phyloP scores from a whole-genome alignment of 148 eudicot genomes.

The Vaccinium darrowii region DNA sequence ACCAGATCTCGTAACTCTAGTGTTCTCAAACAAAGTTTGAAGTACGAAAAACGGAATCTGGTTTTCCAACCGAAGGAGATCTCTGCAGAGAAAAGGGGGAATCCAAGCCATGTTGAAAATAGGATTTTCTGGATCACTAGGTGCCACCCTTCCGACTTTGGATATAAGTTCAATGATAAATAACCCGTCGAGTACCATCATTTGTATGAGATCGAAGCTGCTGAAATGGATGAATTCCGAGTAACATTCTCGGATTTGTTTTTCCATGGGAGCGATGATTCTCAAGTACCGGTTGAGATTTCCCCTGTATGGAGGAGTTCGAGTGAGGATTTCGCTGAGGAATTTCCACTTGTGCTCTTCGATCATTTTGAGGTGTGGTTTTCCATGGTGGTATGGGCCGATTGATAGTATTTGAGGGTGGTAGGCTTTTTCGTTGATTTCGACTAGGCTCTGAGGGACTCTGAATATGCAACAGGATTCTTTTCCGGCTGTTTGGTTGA shows the following conservation, averaged over 20 bases:
- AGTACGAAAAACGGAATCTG: background rate
- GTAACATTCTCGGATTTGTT: background rate
- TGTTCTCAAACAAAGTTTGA: background rate
- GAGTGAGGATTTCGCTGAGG: background rate
- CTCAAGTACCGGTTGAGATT: background rate
- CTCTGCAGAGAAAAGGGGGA: background rate
- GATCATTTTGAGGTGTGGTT: background rate
- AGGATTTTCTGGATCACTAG: background rate
- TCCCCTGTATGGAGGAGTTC: background rate
- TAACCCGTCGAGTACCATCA: slow-evolving; percentile 6
- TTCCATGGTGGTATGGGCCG: background rate
- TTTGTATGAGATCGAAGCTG: background rate
- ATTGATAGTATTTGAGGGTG: background rate
- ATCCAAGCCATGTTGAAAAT: background rate
- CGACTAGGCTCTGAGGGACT: background rate
- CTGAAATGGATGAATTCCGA: background rate
- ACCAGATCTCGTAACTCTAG: background rate
- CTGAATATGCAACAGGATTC: no score
- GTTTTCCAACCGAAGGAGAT: background rate
- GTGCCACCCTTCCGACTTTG: background rate
- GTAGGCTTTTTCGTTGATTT: background rate
- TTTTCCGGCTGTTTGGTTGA: background rate
- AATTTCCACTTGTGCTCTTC: slow-evolving; percentile 1
- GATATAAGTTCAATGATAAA: background rate
- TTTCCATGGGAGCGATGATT: background rate